Evolutionary conservation across 768 basidiomycete species (phyloP).

Genomic region (Tremella yokohamensis): DNA sequence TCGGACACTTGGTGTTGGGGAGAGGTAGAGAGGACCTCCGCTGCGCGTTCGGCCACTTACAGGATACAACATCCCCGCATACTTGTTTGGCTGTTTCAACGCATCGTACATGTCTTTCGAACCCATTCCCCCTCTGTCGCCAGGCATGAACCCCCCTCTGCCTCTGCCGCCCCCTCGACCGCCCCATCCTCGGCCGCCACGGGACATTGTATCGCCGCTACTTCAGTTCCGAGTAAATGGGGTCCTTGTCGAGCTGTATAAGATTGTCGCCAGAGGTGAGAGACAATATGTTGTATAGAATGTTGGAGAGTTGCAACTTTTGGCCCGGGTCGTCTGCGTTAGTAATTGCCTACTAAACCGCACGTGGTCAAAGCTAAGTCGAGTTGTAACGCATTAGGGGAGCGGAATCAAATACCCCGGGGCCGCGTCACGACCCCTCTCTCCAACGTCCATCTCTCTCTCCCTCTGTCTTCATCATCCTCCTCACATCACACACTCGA

Average conservation of each 20-base stretch:
- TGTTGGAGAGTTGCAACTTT: too few species aligned
- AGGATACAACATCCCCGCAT: slow-evolving; percentile 37
- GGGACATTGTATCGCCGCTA: too few species aligned
- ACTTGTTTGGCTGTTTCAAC: slow-evolving; percentile 17
- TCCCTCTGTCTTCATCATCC: background rate
- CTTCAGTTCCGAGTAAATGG: too few species aligned
- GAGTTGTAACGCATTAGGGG: background rate
- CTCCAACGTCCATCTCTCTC: slow-evolving; percentile 4
- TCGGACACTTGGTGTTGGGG: too few species aligned
- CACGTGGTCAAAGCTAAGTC: too few species aligned
- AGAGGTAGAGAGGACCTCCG: too few species aligned
- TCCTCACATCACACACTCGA: slow-evolving; percentile 10
- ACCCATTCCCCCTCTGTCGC: slow-evolving; percentile 6
- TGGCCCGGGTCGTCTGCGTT: too few species aligned
- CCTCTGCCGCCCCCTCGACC: slow-evolving; percentile 31
- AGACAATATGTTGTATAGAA: too few species aligned
- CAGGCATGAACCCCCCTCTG: slow-evolving; percentile 8
- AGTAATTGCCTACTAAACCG: too few species aligned
- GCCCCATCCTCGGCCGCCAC: slow-evolving; percentile 38
- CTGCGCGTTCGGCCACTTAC: slow-evolving; percentile 19
- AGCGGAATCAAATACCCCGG: background rate
- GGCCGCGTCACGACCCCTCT: slow-evolving; percentile 20
- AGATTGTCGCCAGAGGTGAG: too few species aligned
- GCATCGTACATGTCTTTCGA: slow-evolving; percentile 21
- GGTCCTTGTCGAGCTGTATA: background rate